Evolutionary conservation across 2,329 filamentous ascomycete genomes (phyloP).

Genomic region (Zasmidium angulare): DNA sequence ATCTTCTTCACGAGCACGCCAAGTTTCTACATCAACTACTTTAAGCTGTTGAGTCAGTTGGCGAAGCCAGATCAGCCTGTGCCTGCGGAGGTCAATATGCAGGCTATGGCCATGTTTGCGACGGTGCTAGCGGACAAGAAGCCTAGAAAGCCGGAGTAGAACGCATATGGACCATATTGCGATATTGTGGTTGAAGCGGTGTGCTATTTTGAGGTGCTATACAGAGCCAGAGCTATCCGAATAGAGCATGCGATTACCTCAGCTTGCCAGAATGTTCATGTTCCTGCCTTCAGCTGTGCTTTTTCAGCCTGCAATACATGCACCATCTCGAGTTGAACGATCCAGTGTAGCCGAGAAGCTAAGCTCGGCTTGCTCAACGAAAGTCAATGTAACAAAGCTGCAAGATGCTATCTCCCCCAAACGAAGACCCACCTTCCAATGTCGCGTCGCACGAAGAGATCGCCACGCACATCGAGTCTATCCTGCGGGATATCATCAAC

Average conservation of each 20-base stretch:
- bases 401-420: background rate
- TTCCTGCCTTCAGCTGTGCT: background rate
- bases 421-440: background rate
- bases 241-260: background rate
- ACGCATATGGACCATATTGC: background rate
- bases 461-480: background rate
- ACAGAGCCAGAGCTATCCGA: too few relatives aligned
- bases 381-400: too few relatives aligned
- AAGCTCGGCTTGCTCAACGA: too few relatives aligned
- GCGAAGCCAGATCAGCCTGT: slow-evolving; percentile 47
- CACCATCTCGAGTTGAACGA: too few relatives aligned
- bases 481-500: background rate
- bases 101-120: slow-evolving; percentile 53
- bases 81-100: slow-evolving; percentile 49
- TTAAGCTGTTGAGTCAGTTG: slow-evolving; percentile 52
- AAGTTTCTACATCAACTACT: slow-evolving; percentile 59
- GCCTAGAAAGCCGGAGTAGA: slow-evolving; percentile 30
- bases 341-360: too few relatives aligned
- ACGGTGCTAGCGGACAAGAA: slow-evolving; percentile 48
- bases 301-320: background rate
- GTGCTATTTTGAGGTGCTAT: background rate
- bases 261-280: background rate
- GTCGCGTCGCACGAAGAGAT: background rate
- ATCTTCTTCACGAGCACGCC: slow-evolving; percentile 61
- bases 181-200: background rate